These are phyloP conservation scores for Teunomyces lycoperdinae DNA, from an alignment of 805 yeast genomes.

Conservation along the genomic window DNA sequence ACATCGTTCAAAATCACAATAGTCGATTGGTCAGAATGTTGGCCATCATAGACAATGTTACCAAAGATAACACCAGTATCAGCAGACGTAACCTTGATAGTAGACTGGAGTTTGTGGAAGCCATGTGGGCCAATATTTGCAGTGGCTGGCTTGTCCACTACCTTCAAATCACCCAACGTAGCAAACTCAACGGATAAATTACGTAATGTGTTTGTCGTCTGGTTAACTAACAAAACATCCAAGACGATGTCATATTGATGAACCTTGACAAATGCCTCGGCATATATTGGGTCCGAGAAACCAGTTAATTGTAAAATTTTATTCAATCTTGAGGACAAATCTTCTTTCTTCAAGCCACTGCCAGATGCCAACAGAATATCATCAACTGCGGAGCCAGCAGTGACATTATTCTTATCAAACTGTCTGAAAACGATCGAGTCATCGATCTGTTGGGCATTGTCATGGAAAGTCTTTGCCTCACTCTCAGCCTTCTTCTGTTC, in stretches of 20 bases:
- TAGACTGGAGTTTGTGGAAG: slow-evolving; percentile 83
- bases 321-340: slow-evolving; percentile 73
- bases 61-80: slow-evolving; percentile 99
- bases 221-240: slow-evolving; percentile 92
- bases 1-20: slow-evolving; percentile 92
- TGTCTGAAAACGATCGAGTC: slow-evolving; percentile 79
- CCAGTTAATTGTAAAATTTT: slow-evolving; percentile 96
- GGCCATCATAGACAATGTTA: slow-evolving; percentile 94
- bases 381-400: slow-evolving; percentile 33
- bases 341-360: slow-evolving; percentile 50
- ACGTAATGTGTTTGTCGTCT: slow-evolving; percentile 85
- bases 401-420: slow-evolving; percentile 47
- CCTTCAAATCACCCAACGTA: slow-evolving; percentile 92
- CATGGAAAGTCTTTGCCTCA: slow-evolving; percentile 55
- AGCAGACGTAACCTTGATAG: slow-evolving; percentile 92
- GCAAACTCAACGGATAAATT: slow-evolving; percentile 94
- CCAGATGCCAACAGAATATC: slow-evolving; percentile 59
- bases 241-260: slow-evolving; percentile 95
- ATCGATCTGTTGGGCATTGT: slow-evolving; percentile 73
- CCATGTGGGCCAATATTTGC: slow-evolving; percentile 97
- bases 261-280: slow-evolving; percentile 94
- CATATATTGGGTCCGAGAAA: slow-evolving; percentile 95
- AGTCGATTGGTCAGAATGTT: slow-evolving; percentile 83
- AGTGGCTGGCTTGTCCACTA: slow-evolving; percentile 85
- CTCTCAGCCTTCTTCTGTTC: slow-evolving; percentile 56